Evolutionary conservation across 169 alveolate genomes (phyloP).

Genomic region (Eimeria falciformis): DNA sequence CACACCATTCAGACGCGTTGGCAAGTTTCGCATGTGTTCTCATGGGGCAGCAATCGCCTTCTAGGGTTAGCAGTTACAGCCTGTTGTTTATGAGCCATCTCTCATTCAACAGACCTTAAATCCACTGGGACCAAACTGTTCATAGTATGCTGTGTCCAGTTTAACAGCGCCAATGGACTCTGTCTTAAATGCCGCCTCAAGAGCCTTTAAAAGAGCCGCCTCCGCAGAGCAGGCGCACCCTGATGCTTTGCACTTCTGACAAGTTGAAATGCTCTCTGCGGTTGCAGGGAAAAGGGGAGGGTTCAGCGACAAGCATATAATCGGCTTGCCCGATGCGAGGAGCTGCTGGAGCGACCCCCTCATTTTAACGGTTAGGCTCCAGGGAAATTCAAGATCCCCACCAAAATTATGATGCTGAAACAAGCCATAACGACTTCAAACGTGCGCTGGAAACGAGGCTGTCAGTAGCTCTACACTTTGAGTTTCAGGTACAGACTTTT

Average conservation of each 20-base stretch:
- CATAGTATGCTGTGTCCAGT: slow-evolving; percentile 1
- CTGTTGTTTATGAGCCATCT: no score
- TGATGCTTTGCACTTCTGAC: neutral
- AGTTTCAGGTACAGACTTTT: no score
- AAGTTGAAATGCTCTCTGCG: neutral
- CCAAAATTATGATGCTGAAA: no score
- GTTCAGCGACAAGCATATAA: neutral
- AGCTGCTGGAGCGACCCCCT: neutral
- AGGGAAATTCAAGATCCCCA: no score
- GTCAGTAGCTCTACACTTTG: no score
- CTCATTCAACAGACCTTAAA: neutral
- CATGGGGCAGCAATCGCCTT: no score
- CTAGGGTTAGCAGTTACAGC: no score
- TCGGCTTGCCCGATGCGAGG: neutral
- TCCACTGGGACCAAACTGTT: neutral
- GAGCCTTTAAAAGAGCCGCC: neutral
- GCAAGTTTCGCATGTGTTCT: no score
- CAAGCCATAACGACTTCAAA: no score
- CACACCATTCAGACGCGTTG: no score
- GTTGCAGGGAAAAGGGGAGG: neutral
- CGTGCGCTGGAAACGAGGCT: no score
- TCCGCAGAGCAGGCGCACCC: neutral
- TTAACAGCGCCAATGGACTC: neutral
- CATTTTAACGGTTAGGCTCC: neutral
- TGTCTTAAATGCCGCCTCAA: neutral